phyloP scores from a whole-genome alignment of 768 basidiomycete genomes.

The Heimioporus sp. region DNA sequence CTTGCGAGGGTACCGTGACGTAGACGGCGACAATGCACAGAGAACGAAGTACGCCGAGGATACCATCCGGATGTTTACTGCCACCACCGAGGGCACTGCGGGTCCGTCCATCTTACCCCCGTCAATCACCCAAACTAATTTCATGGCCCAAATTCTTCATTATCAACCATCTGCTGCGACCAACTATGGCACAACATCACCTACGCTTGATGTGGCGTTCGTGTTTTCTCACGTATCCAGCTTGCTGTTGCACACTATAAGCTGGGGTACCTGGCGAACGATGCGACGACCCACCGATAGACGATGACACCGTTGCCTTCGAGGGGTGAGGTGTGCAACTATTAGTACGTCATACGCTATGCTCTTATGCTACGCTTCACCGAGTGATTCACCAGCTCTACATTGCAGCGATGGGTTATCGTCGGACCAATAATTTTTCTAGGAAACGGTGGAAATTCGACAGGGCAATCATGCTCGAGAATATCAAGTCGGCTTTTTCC shows the following conservation, averaged over 20 bases:
- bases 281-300: conserved; percentile 87
- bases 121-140: not conserved
- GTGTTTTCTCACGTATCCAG: conserved; percentile 99
- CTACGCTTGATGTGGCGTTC: conserved; percentile 81
- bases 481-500: conserved; percentile 51
- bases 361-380: conserved; percentile 1
- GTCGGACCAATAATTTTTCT: conserved; percentile 85
- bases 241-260: conserved; percentile 98
- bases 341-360: conserved; percentile 65
- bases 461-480: conserved; percentile 84
- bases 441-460: conserved; percentile 93
- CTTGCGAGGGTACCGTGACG: conserved; percentile 96
- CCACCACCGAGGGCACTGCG: conserved; percentile 98
- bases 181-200: conserved; percentile 90
- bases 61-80: conserved; percentile 94
- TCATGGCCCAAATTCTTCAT: conserved; percentile 66
- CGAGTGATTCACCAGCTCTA: not conserved
- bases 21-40: conserved; percentile 69
- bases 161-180: conserved; percentile 88
- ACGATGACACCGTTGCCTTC: conserved; percentile 84
- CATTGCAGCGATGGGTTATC: conserved; percentile 83
- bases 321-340: conserved; percentile 88
- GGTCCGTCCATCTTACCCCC: conserved; percentile 41
- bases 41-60: conserved; percentile 92
- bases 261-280: conserved; percentile 67